These are phyloP conservation scores for Cryphonectria carpinicola DNA, from an alignment of 2,329 filamentous ascomycete species.

Conservation along the genomic window DNA sequence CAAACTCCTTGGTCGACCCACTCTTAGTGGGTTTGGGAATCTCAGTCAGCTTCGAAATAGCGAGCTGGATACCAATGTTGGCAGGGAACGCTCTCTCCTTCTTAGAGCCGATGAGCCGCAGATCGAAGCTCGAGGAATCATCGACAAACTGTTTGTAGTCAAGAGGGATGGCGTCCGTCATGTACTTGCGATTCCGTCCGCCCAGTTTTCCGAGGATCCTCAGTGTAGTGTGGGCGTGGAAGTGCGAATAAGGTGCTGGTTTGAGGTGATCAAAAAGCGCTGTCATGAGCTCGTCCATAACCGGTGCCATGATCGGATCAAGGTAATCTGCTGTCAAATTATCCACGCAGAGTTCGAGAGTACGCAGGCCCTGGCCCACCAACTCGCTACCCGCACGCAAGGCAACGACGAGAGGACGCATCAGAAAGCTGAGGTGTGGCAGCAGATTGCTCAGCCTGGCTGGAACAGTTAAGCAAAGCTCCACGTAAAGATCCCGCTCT, in stretches of 20 bases:
- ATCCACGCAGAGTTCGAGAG: constrained; percentile 94
- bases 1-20: constrained; percentile 61
- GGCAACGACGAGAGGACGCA: constrained; percentile 96
- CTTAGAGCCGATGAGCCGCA: constrained; percentile 87
- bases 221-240: constrained; percentile 97
- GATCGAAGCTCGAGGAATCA: constrained; percentile 83
- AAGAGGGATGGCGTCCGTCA: constrained; percentile 86
- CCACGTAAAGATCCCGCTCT: constrained; percentile 94
- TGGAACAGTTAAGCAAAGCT: constrained; percentile 93
- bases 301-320: constrained; percentile 98
- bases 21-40: constrained; percentile 65
- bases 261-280: constrained; percentile 94
- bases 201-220: constrained; percentile 95
- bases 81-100: constrained; percentile 87
- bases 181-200: constrained; percentile 91
- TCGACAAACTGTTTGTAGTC: constrained; percentile 85
- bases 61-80: constrained; percentile 83
- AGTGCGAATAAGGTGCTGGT: constrained; percentile 93
- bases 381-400: constrained; percentile 89
- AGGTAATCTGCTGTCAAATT: constrained; percentile 97
- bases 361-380: constrained; percentile 90
- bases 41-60: constrained; percentile 87
- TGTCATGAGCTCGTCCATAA: constrained; percentile 98
- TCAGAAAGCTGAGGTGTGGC: constrained; percentile 93
- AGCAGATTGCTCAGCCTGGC: constrained; percentile 91